phyloP scores from a whole-genome alignment of 192 early-diverging fungal genomes.

The Backusella tarrabulga region DNA sequence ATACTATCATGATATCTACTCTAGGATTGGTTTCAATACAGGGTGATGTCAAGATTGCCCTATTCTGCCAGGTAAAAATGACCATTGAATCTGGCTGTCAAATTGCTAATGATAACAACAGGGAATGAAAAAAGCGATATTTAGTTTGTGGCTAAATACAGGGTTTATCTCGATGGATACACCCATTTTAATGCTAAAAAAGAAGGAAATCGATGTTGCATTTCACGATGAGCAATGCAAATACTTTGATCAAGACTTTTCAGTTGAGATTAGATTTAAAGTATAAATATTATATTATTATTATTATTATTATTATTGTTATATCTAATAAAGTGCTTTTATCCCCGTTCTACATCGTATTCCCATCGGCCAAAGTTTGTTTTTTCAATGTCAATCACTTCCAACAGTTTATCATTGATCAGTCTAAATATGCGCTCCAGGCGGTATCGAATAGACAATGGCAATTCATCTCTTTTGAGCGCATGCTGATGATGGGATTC shows the following conservation, averaged over 20 bases:
- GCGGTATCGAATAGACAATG: conserved; percentile 45
- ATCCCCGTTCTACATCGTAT: conserved; percentile 53
- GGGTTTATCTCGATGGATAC: conserved; percentile 28
- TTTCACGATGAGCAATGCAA: conserved; percentile 35
- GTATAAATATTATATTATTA: background rate
- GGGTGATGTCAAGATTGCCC: background rate
- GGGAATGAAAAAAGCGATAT: conserved; percentile 22
- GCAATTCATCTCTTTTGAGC: conserved; percentile 15
- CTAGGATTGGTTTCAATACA: background rate
- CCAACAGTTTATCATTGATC: conserved; percentile 42
- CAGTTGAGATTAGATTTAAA: conserved; percentile 8
- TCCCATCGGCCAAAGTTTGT: conserved; percentile 48
- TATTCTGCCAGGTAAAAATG: background rate
- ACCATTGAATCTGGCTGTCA: background rate
- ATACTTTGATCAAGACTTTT: conserved; percentile 36
- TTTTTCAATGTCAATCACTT: conserved; percentile 46
- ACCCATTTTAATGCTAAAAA: conserved; percentile 19
- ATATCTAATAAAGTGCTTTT: background rate
- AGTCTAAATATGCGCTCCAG: conserved; percentile 47
- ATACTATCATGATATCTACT: background rate
- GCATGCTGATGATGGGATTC: background rate
- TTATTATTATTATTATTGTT: background rate
- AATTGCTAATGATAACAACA: background rate
- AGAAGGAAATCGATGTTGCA: conserved; percentile 41
- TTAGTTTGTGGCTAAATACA: conserved; percentile 51